These are phyloP conservation scores for Podospora bellae-mahoneyi DNA, from an alignment of 495 filamentous ascomycete genomes.

Conservation along the genomic window DNA sequence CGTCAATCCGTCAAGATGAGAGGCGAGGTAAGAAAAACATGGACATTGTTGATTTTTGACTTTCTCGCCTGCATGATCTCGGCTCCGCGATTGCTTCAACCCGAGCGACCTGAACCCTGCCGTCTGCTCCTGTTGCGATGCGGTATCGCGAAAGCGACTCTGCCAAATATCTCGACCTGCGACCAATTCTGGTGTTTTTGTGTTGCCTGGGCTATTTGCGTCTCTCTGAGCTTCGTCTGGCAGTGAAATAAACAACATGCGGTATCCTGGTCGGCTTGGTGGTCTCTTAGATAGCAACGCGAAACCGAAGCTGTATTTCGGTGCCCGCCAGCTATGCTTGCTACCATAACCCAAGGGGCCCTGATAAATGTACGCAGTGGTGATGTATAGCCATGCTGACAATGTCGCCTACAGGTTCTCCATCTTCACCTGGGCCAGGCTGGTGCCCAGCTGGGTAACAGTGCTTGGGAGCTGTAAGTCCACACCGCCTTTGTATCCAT, in stretches of 20 bases:
- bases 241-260: neutral
- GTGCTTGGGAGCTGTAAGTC: slow-evolving; percentile 90
- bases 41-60: neutral
- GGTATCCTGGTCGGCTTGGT: neutral
- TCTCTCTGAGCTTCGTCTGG: neutral
- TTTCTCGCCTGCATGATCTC: neutral
- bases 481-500: slow-evolving; percentile 40
- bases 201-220: neutral
- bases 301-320: slow-evolving; percentile 1
- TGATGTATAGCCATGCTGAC: neutral
- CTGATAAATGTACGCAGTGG: neutral
- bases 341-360: neutral
- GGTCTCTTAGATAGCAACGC: neutral
- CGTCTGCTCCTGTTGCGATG: neutral
- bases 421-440: slow-evolving; percentile 93
- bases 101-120: neutral
- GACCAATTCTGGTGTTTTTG: neutral
- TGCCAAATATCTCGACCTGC: neutral
- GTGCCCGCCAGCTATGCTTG: neutral
- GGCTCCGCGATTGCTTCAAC: slow-evolving; percentile 12
- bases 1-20: slow-evolving; percentile 43
- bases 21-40: slow-evolving; percentile 47
- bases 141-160: neutral
- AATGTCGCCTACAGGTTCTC: slow-evolving; percentile 56
- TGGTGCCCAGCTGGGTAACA: slow-evolving; percentile 89